Base-by-base conservation (phyloP, 2,329 filamentous ascomycete species). In the Fusarium siculi region DNA sequence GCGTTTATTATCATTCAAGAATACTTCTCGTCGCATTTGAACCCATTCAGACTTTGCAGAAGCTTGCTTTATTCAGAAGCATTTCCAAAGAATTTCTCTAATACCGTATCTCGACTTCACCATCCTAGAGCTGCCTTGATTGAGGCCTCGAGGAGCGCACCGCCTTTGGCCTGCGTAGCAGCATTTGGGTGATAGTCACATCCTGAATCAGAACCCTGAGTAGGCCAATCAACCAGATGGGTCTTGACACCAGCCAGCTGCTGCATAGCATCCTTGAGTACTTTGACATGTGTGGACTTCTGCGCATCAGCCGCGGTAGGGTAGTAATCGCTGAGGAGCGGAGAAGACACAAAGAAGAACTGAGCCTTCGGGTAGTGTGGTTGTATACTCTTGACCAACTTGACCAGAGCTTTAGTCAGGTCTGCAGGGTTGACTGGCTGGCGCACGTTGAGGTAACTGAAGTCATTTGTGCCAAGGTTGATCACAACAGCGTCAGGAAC, bases 381-480 rank as follows among this genome's bases (percentile, higher is more conserved):
- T 53, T 80, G 77, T 28, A 85, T 78, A 15, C 75, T 65, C 39
- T 25, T 56, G 5, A 74, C 67, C 25, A 74, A n/a, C 21, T 37
- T 42, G 4, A 74, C 71, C 12, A 82, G 67, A 5, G 78, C 82
- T 4, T 71, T 68, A 11, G 77, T 77, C 42, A 80, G 78, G 2
- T 74, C 63, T 9, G 69, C 56, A 4, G 77, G 71, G 58, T 82
- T 60, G 32, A 82, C 72, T n/a, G 76, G 75, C 12, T 77, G 70
- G 4, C 80, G 77, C 12, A 75, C 74, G 34, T 69, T 72, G 16
- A 80, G 72, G 71, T 84, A 84, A 46, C 78, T 77, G 66, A 84
- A 85, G 73, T 85, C 83, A 64, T 85, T 85, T 47, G 83, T 85
- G 37, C 83, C 83, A 1, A 85, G 80, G 65, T 84, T 84, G 69